A percentile compares a stretch with the other conserved stretches of the same genome.
phyloP scores from a whole-genome alignment of 2,329 filamentous ascomycete species.

The Epicoccum sorghinum region DNA sequence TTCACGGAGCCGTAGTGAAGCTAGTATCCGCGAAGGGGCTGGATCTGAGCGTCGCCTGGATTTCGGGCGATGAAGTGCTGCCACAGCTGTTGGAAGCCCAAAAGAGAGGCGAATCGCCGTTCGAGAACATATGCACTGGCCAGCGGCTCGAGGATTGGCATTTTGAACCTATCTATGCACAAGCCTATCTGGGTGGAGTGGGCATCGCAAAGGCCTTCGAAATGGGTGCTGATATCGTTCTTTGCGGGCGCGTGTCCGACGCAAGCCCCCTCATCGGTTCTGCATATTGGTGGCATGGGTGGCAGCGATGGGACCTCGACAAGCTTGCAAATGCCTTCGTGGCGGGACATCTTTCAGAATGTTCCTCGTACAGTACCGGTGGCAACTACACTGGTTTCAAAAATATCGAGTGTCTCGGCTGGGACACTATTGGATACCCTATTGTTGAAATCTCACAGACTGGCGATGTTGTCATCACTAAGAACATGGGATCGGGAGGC shows the following conservation, averaged over 20 bases:
- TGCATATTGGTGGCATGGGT: conserved; percentile 54
- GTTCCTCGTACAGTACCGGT: conserved; percentile 51
- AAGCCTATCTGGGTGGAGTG: conserved; percentile 52
- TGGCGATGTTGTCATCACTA: conserved; percentile 36
- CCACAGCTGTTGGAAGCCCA: conserved; percentile 43
- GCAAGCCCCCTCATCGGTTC: conserved; percentile 53
- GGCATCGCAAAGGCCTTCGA: conserved; percentile 51
- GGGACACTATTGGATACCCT: conserved; percentile 42
- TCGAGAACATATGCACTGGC: conserved; percentile 49
- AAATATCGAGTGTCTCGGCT: conserved; percentile 36
- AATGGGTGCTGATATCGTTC: conserved; percentile 52
- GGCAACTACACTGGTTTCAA: conserved; percentile 56
- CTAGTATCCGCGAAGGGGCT: conserved; percentile 31
- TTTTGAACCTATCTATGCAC: conserved; percentile 44
- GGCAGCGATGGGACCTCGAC: conserved; percentile 47
- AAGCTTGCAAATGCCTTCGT: conserved; percentile 53
- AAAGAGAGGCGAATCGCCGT: conserved; percentile 44
- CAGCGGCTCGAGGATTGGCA: conserved; percentile 45
- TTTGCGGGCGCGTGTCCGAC: conserved; percentile 54
- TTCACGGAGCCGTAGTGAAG: conserved; percentile 33
- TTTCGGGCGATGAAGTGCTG: conserved; percentile 53
- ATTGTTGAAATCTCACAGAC: conserved; percentile 39
- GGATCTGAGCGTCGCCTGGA: conserved; percentile 45
- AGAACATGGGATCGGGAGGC: conserved; percentile 43
- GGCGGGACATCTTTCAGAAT: conserved; percentile 54